Evolutionary conservation across 805 yeast genomes (phyloP), one percentile per base, ranked within the genome.

Genomic region (Saccharomycopsis lassenensis): DNA sequence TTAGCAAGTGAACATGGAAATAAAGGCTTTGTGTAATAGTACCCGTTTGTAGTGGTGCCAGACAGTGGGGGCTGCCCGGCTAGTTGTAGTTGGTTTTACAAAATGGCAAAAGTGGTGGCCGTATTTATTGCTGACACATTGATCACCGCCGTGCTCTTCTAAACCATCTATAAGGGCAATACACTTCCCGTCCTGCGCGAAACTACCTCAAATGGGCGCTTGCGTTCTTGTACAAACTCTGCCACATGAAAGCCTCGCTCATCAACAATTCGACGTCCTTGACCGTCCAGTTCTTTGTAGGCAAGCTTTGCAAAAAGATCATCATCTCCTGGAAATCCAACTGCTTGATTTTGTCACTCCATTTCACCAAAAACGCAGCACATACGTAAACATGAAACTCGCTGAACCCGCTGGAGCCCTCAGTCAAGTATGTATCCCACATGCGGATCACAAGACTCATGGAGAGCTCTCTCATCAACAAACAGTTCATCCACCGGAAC

Each of bases 401-500:
- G 48, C 82, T 83, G 52, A 91, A 85, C 2, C 94, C 94, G 31
- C 68, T 67, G 11, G 66, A 45, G 4, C 69, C 71, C 51, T 82
- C 86, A 33, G 83, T 70, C 3, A 82, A 56, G 55, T 91, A 91
- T 0, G 98, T 87, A 53, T 91, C 98, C 97, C 98, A 91, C 94
- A 91, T 89, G 39, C 98, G 67, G 16, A 87, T 76, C 4, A 87
- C 81, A 42, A 84, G 71, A 21, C 63, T 62, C 50, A 91, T 74
- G 28, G 78, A 74, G 30, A 91, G 66, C 50, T 91, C 98, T 46
- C 98, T 72, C 98, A 91, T 91, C 33, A 91, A 62, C 50, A 91
- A 62, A 61, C 98, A 91, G 58, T 91, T 91, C 97, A 91, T 91
- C 98, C 98, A 91, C 47, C 98, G 67, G 61, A 91, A 91, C 15